Evolutionary conservation across 352 stramenopile species (phyloP), one percentile per base, ranked within the genome.

Genomic region (Globisporangium recalcitrans): DNA sequence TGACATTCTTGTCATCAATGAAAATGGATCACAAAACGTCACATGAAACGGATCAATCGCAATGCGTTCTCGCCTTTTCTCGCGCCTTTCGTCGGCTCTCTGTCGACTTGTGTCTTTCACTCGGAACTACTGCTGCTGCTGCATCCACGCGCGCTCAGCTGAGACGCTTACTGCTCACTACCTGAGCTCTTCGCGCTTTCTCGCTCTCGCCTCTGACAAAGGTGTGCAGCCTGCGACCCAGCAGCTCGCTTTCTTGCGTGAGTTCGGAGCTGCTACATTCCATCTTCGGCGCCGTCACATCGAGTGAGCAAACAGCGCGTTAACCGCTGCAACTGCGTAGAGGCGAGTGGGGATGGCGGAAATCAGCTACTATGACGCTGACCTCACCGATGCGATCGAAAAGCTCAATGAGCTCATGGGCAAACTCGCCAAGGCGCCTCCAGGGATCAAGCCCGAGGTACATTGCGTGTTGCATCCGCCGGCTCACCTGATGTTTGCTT

Each of bases 341-440:
- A 21, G 16, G 38, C 38, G 7, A 52, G 38, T 4, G 16, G 31
- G 34, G 42, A 95, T 95, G 86, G 79, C 82, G 13, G 86, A 95
- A 73, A 90, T 93, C 72, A 89, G 80, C 59, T 93, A 95, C 74
- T 93, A 95, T 62, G 84, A 93, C 58, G 82, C 82, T 11, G 86
- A 95, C 63, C 71, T 95, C 31, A 89, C 76, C 46, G 86, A 93
- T 52, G 86, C 86, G 34, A 79, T 95, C 48, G 74, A 82, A 14
- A 91, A 92, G 62, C 78, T 95, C 52, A 91, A 93, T 63, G 81
- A 92, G n/a, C 64, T 88, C 52, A 93, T 93, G 86, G 72, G 78
- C 63, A 92, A 93, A 68, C 72, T 92, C 32, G 58, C 82, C 62
- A 93, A 93, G 70, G 84, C 86, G 34, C 82, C 82, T 32, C 73